Base-by-base conservation (phyloP, 768 basidiomycete genomes). In the Leccinellum albellum region DNA sequence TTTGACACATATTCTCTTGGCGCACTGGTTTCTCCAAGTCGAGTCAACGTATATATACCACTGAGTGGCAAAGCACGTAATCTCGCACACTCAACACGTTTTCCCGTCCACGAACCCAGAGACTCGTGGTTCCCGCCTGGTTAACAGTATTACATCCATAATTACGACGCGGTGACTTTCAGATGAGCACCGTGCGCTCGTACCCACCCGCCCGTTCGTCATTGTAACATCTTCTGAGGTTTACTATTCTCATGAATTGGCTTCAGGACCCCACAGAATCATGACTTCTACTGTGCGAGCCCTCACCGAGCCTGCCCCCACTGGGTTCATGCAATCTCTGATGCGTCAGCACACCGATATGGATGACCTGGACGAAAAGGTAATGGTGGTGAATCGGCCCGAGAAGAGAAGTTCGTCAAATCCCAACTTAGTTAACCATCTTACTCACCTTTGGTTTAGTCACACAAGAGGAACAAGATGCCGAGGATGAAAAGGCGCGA, bases 401-500 rank as follows among this genome's bases (percentile, higher is more conserved):
- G 31, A 58, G 46, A 68, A 54, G 52, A 54, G 66, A 56, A 47
- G 70, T 70, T 17, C 2, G 69, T 65, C 44, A 2, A 20, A 17
- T 50, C 10, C 14, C 31, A 24, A 12, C 52, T 15, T 35, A 31
- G 7, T 44, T 5, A 13, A 44, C n/a, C 8, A 12, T 21, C 29
- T 10, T 24, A 2, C 46, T 52, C 29, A 51, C 32, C 28, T 21
- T 52, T 50, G 21, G 6, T 51, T 45, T 52, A 79, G 78, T 70
- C 32, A 76, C 80, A 1, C 82, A 83, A 57, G 69, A 75, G 50
- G 77, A 82, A 1, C 82, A 84, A 60, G 72, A 85, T 59, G 61
- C 72, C 8, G 70, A 65, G 24, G 84, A 85, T 55, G 79, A 79
- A 8, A 67, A 75, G 55, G 76, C 75, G 13, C 71, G 75, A 37